Evolutionary conservation across 441 rosid genomes (phyloP).

Genomic region (Omphalea diandra): DNA sequence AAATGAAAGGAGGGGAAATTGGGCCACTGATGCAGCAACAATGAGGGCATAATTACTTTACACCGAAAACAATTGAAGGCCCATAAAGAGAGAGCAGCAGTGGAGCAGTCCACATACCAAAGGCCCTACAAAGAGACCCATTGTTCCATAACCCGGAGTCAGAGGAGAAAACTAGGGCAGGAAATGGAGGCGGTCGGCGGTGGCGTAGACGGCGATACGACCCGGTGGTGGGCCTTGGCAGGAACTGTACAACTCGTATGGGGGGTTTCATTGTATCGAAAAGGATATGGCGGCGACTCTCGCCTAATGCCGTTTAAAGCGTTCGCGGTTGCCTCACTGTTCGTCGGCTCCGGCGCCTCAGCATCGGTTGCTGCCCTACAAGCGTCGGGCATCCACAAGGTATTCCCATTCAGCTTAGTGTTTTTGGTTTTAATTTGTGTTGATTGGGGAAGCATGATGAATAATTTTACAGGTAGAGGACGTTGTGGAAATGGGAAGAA

Average conservation of each 20-base stretch:
- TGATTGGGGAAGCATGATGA: background rate
- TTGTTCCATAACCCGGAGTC: too few relatives aligned
- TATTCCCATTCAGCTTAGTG: constrained; percentile 8
- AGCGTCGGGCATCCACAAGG: constrained; percentile 70
- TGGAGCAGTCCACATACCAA: too few relatives aligned
- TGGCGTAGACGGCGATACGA: constrained; percentile 15
- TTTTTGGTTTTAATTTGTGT: background rate
- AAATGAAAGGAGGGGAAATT: too few relatives aligned
- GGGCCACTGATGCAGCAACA: too few relatives aligned
- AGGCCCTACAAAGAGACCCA: too few relatives aligned
- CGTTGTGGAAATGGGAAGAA: constrained; percentile 51
- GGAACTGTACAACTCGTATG: constrained; percentile 50
- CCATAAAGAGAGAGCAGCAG: too few relatives aligned
- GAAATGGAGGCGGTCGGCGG: constrained; percentile 1
- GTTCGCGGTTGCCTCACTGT: constrained; percentile 67
- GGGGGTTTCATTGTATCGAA: constrained; percentile 47
- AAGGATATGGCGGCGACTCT: constrained; percentile 52
- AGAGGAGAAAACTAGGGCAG: background rate
- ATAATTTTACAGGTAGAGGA: constrained; percentile 54
- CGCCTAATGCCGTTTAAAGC: constrained; percentile 68
- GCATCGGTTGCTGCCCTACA: constrained; percentile 52
- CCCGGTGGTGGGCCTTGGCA: constrained; percentile 53
- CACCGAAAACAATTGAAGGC: too few relatives aligned
- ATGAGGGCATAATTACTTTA: too few relatives aligned
- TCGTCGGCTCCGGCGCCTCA: constrained; percentile 61